Conservation (phyloP, 2,329 filamentous ascomycete genomes). For the Aureobasidium subglaciale region DNA sequence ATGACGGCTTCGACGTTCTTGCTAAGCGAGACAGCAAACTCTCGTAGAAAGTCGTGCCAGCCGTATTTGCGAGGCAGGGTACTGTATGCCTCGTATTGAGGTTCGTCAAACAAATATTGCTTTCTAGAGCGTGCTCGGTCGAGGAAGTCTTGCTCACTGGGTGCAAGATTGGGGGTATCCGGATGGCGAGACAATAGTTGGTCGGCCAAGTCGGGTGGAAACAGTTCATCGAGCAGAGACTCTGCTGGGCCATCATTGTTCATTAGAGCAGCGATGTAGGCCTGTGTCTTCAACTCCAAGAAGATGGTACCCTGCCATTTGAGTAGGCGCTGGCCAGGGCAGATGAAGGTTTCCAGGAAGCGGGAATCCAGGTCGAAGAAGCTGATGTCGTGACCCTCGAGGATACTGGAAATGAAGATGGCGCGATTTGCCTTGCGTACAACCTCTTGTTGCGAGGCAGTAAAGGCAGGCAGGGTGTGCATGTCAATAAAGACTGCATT, state of each 20-base stretch:
- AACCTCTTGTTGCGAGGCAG: slow-evolving; percentile 46
- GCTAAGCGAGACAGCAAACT: slow-evolving; percentile 51
- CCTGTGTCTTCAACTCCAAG: slow-evolving; percentile 60
- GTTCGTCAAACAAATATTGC: slow-evolving; percentile 50
- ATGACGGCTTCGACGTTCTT: slow-evolving; percentile 47
- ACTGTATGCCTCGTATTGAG: slow-evolving; percentile 32
- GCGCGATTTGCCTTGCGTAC: slow-evolving; percentile 59
- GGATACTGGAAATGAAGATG: slow-evolving; percentile 57
- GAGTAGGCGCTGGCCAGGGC: slow-evolving; percentile 49
- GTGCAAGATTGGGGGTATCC: slow-evolving; percentile 45
- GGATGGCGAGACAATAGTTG: slow-evolving; percentile 48
- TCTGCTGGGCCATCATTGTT: slow-evolving; percentile 49
- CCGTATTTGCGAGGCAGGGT: slow-evolving; percentile 52
- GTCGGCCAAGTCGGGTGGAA: slow-evolving; percentile 50
- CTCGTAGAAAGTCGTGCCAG: slow-evolving; percentile 57
- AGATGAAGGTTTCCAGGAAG: slow-evolving; percentile 58
- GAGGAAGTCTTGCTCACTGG: slow-evolving; percentile 55
- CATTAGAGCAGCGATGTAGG: slow-evolving; percentile 56
- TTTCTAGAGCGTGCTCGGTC: slow-evolving; percentile 47
- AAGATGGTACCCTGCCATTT: slow-evolving; percentile 56
- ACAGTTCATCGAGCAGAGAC: slow-evolving; percentile 52
- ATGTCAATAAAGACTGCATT: slow-evolving; percentile 46
- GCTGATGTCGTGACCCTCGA: slow-evolving; percentile 54
- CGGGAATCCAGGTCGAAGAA: slow-evolving; percentile 57
- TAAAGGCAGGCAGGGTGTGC: slow-evolving; percentile 31